Conservation (phyloP, 139 green algal genomes). For the Micractinium conductrix region DNA sequence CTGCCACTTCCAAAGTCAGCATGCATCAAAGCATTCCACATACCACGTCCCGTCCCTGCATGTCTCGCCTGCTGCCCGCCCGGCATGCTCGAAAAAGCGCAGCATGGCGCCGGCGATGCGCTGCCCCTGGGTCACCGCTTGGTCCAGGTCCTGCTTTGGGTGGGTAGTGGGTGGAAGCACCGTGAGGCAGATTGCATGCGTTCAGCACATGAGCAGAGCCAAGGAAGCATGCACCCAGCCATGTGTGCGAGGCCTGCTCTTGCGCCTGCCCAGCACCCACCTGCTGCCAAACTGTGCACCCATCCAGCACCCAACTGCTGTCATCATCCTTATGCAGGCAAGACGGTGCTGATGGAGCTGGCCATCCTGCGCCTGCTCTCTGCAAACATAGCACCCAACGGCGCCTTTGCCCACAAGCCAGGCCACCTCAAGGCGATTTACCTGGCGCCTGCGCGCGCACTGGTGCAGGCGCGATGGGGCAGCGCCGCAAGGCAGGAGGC, state of each 20-base stretch:
- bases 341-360: conserved; percentile 96
- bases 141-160: conserved; percentile 63
- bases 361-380: conserved; percentile 79
- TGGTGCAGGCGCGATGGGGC: conserved; percentile 65
- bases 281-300: too few relatives aligned
- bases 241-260: too few relatives aligned
- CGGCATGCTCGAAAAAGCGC: conserved; percentile 21
- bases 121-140: conserved; percentile 32
- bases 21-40: background rate
- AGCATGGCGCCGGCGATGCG: conserved; percentile 36
- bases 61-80: conserved; percentile 8
- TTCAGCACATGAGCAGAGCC: too few relatives aligned
- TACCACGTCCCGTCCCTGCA: background rate
- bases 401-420: conserved; percentile 20
- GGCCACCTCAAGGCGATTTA: conserved; percentile 66
- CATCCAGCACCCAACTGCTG: background rate
- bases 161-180: too few relatives aligned
- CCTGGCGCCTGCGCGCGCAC: conserved; percentile 71
- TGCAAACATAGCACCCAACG: conserved; percentile 29
- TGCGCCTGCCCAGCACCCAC: too few relatives aligned
- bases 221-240: too few relatives aligned
- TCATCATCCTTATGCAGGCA: conserved; percentile 59
- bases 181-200: too few relatives aligned
- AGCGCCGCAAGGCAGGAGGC: too few relatives aligned
- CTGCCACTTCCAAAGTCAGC: background rate